Evolutionary conservation across 2,329 filamentous ascomycete genomes (phyloP).

Genomic region (Cephalotrichum gorgonifer): DNA sequence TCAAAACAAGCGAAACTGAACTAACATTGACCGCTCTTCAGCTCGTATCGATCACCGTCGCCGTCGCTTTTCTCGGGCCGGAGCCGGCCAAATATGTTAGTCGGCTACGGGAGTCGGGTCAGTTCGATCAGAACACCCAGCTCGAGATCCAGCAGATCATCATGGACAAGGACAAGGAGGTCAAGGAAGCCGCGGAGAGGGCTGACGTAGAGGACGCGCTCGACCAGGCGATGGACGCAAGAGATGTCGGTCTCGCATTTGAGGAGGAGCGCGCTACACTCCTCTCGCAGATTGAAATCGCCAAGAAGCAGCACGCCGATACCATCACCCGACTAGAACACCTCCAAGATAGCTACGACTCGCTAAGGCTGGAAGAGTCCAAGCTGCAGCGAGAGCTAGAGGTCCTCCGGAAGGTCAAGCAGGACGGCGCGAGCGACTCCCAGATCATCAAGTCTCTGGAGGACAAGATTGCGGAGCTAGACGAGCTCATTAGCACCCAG

Average conservation of each 20-base stretch:
- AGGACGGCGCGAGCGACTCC: slow-evolving; percentile 40
- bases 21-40: slow-evolving; percentile 27
- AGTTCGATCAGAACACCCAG: slow-evolving; percentile 29
- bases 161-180: slow-evolving; percentile 25
- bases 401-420: slow-evolving; percentile 35
- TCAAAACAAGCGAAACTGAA: neutral
- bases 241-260: slow-evolving; percentile 44
- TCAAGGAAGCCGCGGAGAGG: slow-evolving; percentile 15
- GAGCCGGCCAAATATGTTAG: slow-evolving; percentile 43
- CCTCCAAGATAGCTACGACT: slow-evolving; percentile 53
- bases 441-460: slow-evolving; percentile 44
- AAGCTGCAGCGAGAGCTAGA: slow-evolving; percentile 44
- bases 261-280: slow-evolving; percentile 45
- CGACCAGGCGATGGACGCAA: slow-evolving; percentile 28
- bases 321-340: slow-evolving; percentile 49
- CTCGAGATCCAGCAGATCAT: slow-evolving; percentile 35
- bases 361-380: slow-evolving; percentile 52
- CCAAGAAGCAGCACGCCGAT: slow-evolving; percentile 48
- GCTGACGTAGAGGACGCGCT: slow-evolving; percentile 27
- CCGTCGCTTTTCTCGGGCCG: slow-evolving; percentile 48
- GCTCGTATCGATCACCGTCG: slow-evolving; percentile 52
- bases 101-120: slow-evolving; percentile 23
- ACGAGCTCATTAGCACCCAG: slow-evolving; percentile 60
- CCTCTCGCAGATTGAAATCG: slow-evolving; percentile 37
- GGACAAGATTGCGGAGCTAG: slow-evolving; percentile 51